Percentiles rank a stretch among this genome's conserved stretches.
Conservation (phyloP, 2,329 filamentous ascomycete species). For the Cordyceps javanica region DNA sequence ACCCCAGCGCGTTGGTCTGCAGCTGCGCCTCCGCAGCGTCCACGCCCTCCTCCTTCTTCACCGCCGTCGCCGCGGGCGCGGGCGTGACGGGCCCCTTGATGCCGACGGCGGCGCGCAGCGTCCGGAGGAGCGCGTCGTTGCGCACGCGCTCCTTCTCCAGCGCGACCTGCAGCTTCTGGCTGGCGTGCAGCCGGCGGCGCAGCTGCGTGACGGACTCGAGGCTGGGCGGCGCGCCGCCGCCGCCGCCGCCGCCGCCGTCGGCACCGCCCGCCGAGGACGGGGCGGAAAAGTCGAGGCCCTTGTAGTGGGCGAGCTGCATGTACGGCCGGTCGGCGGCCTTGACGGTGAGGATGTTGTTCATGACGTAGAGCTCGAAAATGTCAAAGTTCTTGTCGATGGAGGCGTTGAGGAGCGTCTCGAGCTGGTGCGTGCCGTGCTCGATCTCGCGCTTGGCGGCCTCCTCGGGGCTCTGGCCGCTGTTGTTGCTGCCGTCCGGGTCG, state of each 20-base stretch:
- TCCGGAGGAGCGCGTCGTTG: constrained; percentile 64
- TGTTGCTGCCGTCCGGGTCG: constrained; percentile 22
- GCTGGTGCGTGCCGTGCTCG: constrained; percentile 78
- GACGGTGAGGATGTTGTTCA: constrained; percentile 77
- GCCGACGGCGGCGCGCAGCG: constrained; percentile 47
- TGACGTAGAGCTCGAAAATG: constrained; percentile 80
- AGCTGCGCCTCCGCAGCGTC: constrained; percentile 5
- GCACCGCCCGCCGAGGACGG: no score
- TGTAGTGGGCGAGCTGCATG: constrained; percentile 80
- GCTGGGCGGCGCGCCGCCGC: constrained; percentile 38
- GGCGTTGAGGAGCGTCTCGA: constrained; percentile 74
- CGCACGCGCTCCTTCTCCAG: constrained; percentile 63
- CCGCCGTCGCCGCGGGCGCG: constrained; percentile 11
- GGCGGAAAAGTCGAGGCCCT: constrained; percentile 49
- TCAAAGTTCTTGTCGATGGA: constrained; percentile 82
- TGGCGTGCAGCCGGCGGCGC: constrained; percentile 69
- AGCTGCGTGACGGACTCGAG: constrained; percentile 65
- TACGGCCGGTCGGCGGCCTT: constrained; percentile 64
- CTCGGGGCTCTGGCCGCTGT: constrained; percentile 30
- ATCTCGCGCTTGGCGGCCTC: constrained; percentile 59
- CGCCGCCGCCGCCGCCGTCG: constrained; percentile 11
- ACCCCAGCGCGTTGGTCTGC: constrained; percentile 39
- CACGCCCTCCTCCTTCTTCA: constrained; percentile 11
- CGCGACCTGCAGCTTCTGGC: constrained; percentile 65
- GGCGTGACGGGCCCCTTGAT: constrained; percentile 21